A percentile compares a stretch with the other conserved stretches of the same genome.
Conservation (phyloP, 495 filamentous ascomycete species). For the Aspergillus baeticus region DNA sequence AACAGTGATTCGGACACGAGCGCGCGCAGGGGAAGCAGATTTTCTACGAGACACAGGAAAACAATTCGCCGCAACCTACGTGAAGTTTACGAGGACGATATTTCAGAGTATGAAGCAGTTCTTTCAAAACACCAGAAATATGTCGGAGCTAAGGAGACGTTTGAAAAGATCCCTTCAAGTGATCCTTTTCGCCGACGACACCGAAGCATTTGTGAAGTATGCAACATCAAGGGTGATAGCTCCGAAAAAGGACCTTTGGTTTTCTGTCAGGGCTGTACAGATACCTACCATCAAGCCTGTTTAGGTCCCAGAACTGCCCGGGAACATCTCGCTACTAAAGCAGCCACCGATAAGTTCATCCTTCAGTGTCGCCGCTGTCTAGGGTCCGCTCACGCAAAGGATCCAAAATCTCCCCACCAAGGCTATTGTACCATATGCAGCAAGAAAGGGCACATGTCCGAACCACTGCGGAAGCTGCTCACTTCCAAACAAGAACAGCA, state of each 20-base stretch:
- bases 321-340: constrained; percentile 94
- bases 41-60: constrained; percentile 30
- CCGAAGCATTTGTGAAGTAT: constrained; percentile 70
- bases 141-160: constrained; percentile 65
- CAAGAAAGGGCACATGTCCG: constrained; percentile 57
- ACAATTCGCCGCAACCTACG: constrained; percentile 53
- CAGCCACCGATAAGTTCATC: constrained; percentile 72
- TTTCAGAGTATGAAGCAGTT: constrained; percentile 53
- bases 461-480: constrained; percentile 66
- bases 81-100: constrained; percentile 65
- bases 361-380: constrained; percentile 89
- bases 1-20: constrained; percentile 17
- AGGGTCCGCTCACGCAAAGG: constrained; percentile 61
- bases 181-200: constrained; percentile 68
- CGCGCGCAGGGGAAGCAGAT: constrained; percentile 17
- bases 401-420: constrained; percentile 64
- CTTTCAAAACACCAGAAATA: constrained; percentile 48
- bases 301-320: constrained; percentile 68
- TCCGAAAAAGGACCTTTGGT: constrained; percentile 62
- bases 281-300: constrained; percentile 77
- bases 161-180: constrained; percentile 51
- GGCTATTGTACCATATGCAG: constrained; percentile 70
- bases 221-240: constrained; percentile 52
- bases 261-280: constrained; percentile 87
- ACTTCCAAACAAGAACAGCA: constrained; percentile 79